These are phyloP conservation scores for Jatropha podagrica DNA, from an alignment of 441 rosid genomes.

Conservation along the genomic window DNA sequence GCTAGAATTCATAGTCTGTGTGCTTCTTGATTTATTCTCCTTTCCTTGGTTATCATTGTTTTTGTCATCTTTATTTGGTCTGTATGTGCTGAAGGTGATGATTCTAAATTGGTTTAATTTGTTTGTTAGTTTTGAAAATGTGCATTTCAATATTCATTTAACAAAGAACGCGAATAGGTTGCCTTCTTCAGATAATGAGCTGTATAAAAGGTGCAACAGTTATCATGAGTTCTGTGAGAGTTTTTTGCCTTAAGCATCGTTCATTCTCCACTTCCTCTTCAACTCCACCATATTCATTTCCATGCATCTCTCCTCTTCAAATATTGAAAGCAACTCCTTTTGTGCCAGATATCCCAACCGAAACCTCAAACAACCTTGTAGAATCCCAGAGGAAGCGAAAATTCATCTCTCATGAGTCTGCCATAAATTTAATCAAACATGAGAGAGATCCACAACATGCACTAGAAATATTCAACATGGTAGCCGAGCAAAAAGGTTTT, in stretches of 20 bases:
- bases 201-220: not conserved
- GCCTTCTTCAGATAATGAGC: slow-evolving; percentile 21
- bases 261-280: slow-evolving; percentile 38
- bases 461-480: slow-evolving; percentile 65
- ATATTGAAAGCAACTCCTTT: slow-evolving; percentile 20
- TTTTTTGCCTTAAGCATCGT: slow-evolving; percentile 16
- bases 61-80: not conserved
- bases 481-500: slow-evolving; percentile 65
- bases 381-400: slow-evolving; percentile 38
- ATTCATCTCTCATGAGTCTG: slow-evolving; percentile 60
- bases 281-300: slow-evolving; percentile 38
- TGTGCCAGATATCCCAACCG: slow-evolving; percentile 36
- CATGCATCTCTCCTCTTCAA: slow-evolving; percentile 68
- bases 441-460: slow-evolving; percentile 76
- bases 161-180: slow-evolving; percentile 7
- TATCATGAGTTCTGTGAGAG: slow-evolving; percentile 28
- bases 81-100: not conserved
- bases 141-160: not conserved
- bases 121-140: not conserved
- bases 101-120: not conserved
- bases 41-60: not conserved
- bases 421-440: slow-evolving; percentile 57
- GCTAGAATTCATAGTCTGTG: not conserved
- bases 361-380: slow-evolving; percentile 25
- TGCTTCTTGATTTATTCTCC: not conserved